phyloP scores from a whole-genome alignment of 305 asterid genomes.

The Solanum aculeatissimum region DNA sequence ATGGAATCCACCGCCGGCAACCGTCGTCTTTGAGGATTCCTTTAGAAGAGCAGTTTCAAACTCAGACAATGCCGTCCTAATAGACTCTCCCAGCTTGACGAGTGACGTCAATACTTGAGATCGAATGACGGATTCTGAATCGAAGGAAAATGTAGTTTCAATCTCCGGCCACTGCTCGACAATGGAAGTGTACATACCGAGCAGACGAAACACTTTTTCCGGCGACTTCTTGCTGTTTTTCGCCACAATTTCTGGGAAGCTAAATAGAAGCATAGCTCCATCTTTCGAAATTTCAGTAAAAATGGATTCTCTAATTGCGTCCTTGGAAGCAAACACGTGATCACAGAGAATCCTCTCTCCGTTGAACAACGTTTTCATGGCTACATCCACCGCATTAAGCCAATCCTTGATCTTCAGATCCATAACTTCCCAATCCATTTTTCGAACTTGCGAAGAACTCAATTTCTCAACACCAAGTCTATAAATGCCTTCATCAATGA shows the following conservation, averaged over 20 bases:
- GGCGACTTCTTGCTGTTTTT: slow-evolving; percentile 40
- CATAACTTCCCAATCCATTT: slow-evolving; percentile 55
- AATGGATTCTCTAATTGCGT: slow-evolving; percentile 49
- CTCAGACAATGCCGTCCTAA: slow-evolving; percentile 27
- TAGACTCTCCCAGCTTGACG: slow-evolving; percentile 35
- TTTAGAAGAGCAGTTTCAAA: slow-evolving; percentile 49
- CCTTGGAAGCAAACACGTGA: slow-evolving; percentile 49
- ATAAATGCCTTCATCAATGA: slow-evolving; percentile 70
- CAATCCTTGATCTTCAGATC: slow-evolving; percentile 44
- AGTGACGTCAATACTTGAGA: slow-evolving; percentile 51
- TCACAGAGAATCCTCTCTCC: slow-evolving; percentile 81
- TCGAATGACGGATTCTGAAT: slow-evolving; percentile 26
- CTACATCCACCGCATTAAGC: slow-evolving; percentile 44
- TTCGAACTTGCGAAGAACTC: slow-evolving; percentile 35
- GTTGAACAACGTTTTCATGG: slow-evolving; percentile 50
- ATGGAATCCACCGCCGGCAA: slow-evolving; percentile 64
- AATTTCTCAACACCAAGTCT: slow-evolving; percentile 69
- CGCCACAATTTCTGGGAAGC: slow-evolving; percentile 56
- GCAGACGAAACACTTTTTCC: slow-evolving; percentile 49
- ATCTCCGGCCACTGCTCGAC: slow-evolving; percentile 58
- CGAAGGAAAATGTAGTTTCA: slow-evolving; percentile 50
- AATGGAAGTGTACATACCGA: slow-evolving; percentile 68
- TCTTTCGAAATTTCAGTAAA: slow-evolving; percentile 51
- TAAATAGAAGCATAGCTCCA: slow-evolving; percentile 52
- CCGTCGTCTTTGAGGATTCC: slow-evolving; percentile 38